Evolutionary conservation across 176 grass and related monocot genomes (phyloP).

Genomic region (Dendrocalamus sinicus): DNA sequence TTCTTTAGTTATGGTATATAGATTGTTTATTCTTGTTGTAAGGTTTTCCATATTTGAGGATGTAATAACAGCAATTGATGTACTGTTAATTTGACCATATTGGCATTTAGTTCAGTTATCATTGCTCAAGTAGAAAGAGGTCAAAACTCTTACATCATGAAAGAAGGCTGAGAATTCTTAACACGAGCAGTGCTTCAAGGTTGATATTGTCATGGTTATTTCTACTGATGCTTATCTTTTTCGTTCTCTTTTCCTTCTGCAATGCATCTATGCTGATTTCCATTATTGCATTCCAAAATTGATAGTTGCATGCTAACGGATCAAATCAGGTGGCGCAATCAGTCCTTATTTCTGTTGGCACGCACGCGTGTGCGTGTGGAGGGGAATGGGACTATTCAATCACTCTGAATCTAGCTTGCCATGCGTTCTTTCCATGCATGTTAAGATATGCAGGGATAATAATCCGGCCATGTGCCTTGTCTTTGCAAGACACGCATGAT

Average conservation of each 20-base stretch:
- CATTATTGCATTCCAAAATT: background rate
- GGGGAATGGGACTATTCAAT: background rate
- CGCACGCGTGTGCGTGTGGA: background rate
- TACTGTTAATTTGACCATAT: background rate
- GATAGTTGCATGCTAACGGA: background rate
- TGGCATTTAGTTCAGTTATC: slow-evolving; percentile 13
- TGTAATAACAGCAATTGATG: slow-evolving; percentile 23
- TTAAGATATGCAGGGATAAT: slow-evolving; percentile 9
- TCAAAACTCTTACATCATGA: slow-evolving; percentile 12
- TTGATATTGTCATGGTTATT: background rate
- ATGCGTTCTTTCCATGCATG: background rate
- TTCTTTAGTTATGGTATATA: slow-evolving; percentile 34
- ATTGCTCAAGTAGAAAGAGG: slow-evolving; percentile 12
- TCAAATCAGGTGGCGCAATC: background rate
- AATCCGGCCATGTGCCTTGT: slow-evolving; percentile 28
- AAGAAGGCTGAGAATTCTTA: background rate
- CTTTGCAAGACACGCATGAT: slow-evolving; percentile 16
- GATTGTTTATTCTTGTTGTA: slow-evolving; percentile 54
- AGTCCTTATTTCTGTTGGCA: background rate
- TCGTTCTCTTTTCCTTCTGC: background rate
- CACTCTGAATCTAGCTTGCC: background rate
- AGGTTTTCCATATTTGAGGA: slow-evolving; percentile 43
- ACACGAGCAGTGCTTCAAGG: background rate
- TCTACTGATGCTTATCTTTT: background rate
- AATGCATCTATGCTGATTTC: slow-evolving; percentile 14